These are phyloP conservation scores for Rubia peregrina DNA, from an alignment of 305 asterid genomes.

Conservation along the genomic window DNA sequence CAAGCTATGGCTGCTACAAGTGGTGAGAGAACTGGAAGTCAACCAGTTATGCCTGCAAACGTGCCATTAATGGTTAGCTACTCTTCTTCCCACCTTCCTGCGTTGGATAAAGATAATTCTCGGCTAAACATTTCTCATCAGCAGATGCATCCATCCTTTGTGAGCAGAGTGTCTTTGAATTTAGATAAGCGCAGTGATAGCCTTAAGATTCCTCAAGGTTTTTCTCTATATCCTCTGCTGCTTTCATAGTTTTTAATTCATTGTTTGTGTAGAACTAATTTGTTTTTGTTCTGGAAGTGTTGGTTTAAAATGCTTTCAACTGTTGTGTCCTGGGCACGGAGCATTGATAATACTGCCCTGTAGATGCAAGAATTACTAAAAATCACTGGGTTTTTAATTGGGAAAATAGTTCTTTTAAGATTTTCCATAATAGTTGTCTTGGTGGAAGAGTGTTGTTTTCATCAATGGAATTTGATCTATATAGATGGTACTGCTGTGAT, in stretches of 20 bases:
- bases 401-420: background rate
- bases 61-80: conserved; percentile 74
- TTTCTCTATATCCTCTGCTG: conserved; percentile 16
- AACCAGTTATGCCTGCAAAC: conserved; percentile 46
- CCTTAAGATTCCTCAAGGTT: conserved; percentile 63
- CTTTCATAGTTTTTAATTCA: background rate
- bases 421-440: background rate
- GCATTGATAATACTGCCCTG: background rate
- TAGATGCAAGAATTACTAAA: background rate
- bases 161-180: conserved; percentile 43
- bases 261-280: background rate
- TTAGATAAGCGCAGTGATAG: conserved; percentile 45
- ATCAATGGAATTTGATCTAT: background rate
- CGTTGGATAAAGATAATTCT: conserved; percentile 58
- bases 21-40: conserved; percentile 48
- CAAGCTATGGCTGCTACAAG: conserved; percentile 45
- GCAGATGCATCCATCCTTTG: conserved; percentile 41
- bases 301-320: background rate
- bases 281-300: background rate
- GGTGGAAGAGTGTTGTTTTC: conserved; percentile 1
- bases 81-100: conserved; percentile 61
- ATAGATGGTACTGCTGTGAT: background rate
- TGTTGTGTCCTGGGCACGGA: background rate
- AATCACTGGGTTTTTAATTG: background rate
- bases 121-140: conserved; percentile 48